Conservation (phyloP, 202 grass and related monocot genomes). For the Musa balbisiana region DNA sequence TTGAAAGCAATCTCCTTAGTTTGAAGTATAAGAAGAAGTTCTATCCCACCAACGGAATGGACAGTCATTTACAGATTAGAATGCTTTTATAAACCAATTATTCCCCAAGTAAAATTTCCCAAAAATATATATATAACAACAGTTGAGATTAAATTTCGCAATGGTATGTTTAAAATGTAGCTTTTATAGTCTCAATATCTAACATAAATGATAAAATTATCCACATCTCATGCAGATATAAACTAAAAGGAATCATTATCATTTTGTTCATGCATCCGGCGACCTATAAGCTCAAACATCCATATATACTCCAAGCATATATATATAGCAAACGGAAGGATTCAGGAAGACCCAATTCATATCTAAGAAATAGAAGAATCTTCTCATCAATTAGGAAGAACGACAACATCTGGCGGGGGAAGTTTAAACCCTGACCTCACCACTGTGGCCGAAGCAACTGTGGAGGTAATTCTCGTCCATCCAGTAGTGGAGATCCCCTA, state of each 20-base stretch:
- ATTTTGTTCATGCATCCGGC: too few species aligned
- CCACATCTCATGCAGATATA: neutral
- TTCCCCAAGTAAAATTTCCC: neutral
- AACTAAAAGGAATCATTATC: too few species aligned
- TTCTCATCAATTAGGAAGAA: neutral
- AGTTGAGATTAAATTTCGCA: too few species aligned
- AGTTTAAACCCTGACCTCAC: constrained; percentile 13
- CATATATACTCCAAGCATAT: neutral
- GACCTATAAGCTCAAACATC: neutral
- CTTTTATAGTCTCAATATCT: too few species aligned
- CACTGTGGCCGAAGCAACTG: constrained; percentile 15
- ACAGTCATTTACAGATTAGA: neutral
- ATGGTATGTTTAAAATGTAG: too few species aligned
- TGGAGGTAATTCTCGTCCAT: constrained; percentile 20
- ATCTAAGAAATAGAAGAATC: neutral
- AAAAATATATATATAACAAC: neutral
- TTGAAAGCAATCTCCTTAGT: neutral
- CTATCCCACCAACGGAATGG: neutral
- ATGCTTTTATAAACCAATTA: neutral
- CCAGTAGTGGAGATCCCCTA: constrained; percentile 21
- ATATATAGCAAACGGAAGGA: neutral
- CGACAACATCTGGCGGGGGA: neutral
- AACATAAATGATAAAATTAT: neutral
- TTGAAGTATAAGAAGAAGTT: neutral
- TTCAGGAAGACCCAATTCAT: neutral